Conservation (phyloP, 306 rosid species). For the Trifolium subterraneum region DNA sequence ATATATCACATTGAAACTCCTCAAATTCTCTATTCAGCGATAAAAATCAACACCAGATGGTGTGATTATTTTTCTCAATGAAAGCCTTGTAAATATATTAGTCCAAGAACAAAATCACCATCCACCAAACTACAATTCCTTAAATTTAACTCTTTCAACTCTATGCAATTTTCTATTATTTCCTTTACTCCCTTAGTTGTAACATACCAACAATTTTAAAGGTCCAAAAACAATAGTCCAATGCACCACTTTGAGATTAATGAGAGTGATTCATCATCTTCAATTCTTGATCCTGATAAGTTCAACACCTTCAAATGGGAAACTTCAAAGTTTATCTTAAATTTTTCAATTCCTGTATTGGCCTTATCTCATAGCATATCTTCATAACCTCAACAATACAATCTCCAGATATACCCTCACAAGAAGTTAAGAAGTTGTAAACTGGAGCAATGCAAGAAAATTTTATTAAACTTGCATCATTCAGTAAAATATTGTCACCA, state of each 20-base stretch:
- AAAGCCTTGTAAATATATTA: slow-evolving; percentile 56
- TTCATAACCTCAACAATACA: slow-evolving; percentile 52
- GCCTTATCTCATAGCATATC: slow-evolving; percentile 59
- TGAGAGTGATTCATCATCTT: slow-evolving; percentile 59
- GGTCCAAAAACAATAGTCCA: slow-evolving; percentile 50
- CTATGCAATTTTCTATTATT: slow-evolving; percentile 58
- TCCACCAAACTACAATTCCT: slow-evolving; percentile 47
- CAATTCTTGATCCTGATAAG: slow-evolving; percentile 48
- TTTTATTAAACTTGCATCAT: slow-evolving; percentile 39
- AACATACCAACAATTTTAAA: slow-evolving; percentile 53
- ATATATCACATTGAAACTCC: slow-evolving; percentile 10
- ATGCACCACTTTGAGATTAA: slow-evolving; percentile 58
- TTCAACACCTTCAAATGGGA: slow-evolving; percentile 55
- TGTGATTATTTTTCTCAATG: slow-evolving; percentile 59
- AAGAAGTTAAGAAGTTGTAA: slow-evolving; percentile 55
- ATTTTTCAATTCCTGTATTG: slow-evolving; percentile 32
- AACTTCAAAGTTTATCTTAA: slow-evolving; percentile 52
- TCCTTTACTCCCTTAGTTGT: slow-evolving; percentile 65
- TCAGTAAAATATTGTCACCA: slow-evolving; percentile 48
- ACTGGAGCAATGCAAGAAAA: slow-evolving; percentile 58
- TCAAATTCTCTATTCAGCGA: slow-evolving; percentile 42
- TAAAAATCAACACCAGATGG: slow-evolving; percentile 49
- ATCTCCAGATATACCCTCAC: slow-evolving; percentile 52
- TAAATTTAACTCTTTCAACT: slow-evolving; percentile 68
- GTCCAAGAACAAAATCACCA: slow-evolving; percentile 49